A percentile compares a stretch with the other conserved stretches of the same genome.
Conservation (phyloP, 1,139 yeast genomes). For the Kodamaea arcana region DNA sequence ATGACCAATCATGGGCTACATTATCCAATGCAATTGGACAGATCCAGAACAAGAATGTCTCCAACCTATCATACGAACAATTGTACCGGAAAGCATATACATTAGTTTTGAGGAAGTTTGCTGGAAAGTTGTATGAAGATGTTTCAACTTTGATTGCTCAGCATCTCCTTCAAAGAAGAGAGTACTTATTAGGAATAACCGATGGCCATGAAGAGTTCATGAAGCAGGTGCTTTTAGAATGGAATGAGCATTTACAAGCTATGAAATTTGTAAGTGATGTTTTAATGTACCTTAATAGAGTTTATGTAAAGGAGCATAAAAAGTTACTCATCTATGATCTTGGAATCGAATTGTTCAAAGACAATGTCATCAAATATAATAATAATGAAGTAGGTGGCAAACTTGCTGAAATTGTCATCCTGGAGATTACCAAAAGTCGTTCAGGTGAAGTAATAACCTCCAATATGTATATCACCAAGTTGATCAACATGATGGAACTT, state of each 20-base stretch:
- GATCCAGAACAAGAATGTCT: constrained; percentile 71
- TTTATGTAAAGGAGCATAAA: constrained; percentile 71
- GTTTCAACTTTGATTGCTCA: constrained; percentile 48
- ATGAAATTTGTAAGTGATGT: constrained; percentile 85
- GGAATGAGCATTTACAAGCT: constrained; percentile 74
- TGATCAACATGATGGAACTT: constrained; percentile 67
- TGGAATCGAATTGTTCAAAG: constrained; percentile 55
- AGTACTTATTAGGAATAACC: constrained; percentile 17
- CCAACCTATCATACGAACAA: constrained; percentile 77
- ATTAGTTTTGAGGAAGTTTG: constrained; percentile 70
- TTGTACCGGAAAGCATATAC: constrained; percentile 80
- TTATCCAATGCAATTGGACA: constrained; percentile 72
- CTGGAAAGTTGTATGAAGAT: constrained; percentile 63
- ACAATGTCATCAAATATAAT: constrained; percentile 36
- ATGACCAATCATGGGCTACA: constrained; percentile 65
- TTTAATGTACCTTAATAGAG: constrained; percentile 81
- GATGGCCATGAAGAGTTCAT: constrained; percentile 37
- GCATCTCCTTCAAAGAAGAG: constrained; percentile 42
- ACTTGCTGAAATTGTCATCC: constrained; percentile 48
- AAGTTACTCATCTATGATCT: constrained; percentile 68
- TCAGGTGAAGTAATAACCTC: constrained; percentile 56
- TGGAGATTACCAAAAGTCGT: constrained; percentile 58
- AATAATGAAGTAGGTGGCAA: constrained; percentile 49
- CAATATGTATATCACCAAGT: constrained; percentile 54
- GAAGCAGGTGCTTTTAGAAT: constrained; percentile 45